phyloP scores from a whole-genome alignment of 1,139 yeast genomes.

The Candida tunisiensis region DNA sequence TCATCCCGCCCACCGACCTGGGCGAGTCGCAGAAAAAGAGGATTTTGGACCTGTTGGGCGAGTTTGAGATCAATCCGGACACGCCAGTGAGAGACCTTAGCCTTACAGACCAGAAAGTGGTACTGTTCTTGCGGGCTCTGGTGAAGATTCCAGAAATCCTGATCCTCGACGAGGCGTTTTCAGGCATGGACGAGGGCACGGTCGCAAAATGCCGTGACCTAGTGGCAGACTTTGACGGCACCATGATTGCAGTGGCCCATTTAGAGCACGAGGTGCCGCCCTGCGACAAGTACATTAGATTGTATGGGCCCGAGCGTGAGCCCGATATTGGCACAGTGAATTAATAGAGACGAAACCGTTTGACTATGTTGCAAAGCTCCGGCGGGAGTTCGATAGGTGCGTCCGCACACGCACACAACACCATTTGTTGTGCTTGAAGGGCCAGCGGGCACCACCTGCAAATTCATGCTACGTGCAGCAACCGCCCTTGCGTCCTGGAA shows the following conservation, averaged over 20 bases:
- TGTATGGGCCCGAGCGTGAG: too few relatives aligned
- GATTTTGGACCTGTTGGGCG: conserved; percentile 15
- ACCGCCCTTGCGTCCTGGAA: too few relatives aligned
- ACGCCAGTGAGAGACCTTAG: conserved; percentile 34
- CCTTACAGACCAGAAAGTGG: conserved; percentile 65
- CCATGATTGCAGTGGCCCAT: conserved; percentile 69
- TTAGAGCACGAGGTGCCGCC: conserved; percentile 43
- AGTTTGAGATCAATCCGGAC: conserved; percentile 20
- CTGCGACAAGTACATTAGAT: conserved; percentile 32
- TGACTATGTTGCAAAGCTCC: too few relatives aligned
- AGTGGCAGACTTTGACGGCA: conserved; percentile 46
- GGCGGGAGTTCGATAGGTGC: too few relatives aligned
- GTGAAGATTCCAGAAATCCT: conserved; percentile 61
- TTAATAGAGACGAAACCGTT: too few relatives aligned
- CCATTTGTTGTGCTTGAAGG: too few relatives aligned
- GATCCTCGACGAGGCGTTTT: conserved; percentile 83
- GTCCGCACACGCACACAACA: too few relatives aligned
- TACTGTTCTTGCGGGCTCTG: conserved; percentile 57
- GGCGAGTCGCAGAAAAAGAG: conserved; percentile 18
- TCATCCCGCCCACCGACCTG: conserved; percentile 24
- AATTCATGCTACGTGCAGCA: too few relatives aligned
- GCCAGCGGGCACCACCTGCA: too few relatives aligned
- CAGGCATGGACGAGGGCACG: conserved; percentile 66
- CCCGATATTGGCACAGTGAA: too few relatives aligned
- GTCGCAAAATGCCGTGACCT: conserved; percentile 49